Evolutionary conservation across 441 rosid species (phyloP).

Genomic region (Gossypium lobatum): DNA sequence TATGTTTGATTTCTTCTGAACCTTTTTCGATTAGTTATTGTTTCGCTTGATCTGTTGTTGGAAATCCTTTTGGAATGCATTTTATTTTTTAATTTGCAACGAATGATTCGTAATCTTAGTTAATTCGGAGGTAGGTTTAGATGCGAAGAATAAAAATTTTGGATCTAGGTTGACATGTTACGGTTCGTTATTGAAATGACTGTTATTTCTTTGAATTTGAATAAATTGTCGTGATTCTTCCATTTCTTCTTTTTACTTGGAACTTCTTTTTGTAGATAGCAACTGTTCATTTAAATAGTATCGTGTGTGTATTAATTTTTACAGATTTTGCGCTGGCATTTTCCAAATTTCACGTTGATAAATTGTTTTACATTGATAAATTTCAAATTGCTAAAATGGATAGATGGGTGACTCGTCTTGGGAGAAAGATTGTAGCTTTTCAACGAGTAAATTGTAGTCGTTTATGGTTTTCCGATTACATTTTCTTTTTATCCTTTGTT

Average conservation of each 20-base stretch:
- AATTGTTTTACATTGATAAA: neutral
- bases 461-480: neutral
- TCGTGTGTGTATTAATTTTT: neutral
- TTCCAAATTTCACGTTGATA: neutral
- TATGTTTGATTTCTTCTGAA: neutral
- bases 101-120: neutral
- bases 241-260: neutral
- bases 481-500: neutral
- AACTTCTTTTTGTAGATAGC: neutral
- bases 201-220: neutral
- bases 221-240: neutral
- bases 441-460: neutral
- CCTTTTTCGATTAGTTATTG: neutral
- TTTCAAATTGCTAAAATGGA: neutral
- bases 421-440: neutral
- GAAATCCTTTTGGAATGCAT: neutral
- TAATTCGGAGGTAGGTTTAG: neutral
- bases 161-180: conserved; percentile 3
- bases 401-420: neutral
- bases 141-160: neutral
- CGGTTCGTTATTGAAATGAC: neutral
- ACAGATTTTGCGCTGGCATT: neutral
- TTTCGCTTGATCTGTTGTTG: conserved; percentile 2
- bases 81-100: neutral
- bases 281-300: neutral